Conservation (phyloP, 192 early-diverging fungal species). For the Oehlia diaphana region DNA sequence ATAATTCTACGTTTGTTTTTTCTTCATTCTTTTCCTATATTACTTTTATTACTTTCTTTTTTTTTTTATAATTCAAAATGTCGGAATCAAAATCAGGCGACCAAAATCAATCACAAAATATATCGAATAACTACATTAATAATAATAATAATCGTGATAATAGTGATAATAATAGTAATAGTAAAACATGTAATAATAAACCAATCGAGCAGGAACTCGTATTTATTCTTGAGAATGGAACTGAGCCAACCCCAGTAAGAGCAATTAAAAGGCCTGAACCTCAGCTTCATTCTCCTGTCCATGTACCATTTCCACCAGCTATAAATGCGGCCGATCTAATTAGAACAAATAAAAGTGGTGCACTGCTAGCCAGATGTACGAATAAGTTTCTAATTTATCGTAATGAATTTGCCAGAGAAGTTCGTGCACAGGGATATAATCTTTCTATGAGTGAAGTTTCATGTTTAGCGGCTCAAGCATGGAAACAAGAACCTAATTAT, state of each 20-base stretch:
- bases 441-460: constrained; percentile 30
- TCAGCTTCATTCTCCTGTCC: background rate
- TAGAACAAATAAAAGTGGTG: constrained; percentile 20
- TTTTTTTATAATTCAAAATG: background rate
- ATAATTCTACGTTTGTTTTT: no score
- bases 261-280: constrained; percentile 9
- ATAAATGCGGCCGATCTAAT: constrained; percentile 21
- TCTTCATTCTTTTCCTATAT: no score
- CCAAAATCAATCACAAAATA: background rate
- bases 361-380: constrained; percentile 18
- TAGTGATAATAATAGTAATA: background rate
- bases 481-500: constrained; percentile 30
- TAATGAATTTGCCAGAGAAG: constrained; percentile 29
- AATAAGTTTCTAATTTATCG: constrained; percentile 33
- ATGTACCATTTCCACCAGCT: constrained; percentile 24
- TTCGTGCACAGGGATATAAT: constrained; percentile 18
- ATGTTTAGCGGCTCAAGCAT: constrained; percentile 23
- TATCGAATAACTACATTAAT: background rate
- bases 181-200: background rate
- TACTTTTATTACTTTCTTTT: background rate
- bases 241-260: constrained; percentile 3
- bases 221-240: constrained; percentile 10
- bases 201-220: constrained; percentile 15
- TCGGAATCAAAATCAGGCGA: background rate
- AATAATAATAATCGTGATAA: background rate